Percentiles rank a stretch among this genome's conserved stretches.
Conservation (phyloP, 805 yeast species). For the Candida nanaspora region DNA sequence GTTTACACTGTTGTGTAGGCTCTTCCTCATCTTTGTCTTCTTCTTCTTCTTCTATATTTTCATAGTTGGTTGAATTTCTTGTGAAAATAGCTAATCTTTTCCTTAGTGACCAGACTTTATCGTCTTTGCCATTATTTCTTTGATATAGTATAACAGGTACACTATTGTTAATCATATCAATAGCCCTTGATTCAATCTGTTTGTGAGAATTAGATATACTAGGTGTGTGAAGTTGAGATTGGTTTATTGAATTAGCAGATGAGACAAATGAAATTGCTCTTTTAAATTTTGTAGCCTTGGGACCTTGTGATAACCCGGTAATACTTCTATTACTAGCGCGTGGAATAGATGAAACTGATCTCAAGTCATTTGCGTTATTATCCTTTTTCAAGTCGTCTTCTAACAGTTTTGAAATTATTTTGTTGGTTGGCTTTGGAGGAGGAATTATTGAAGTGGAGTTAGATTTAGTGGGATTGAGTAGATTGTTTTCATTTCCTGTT, state of each 20-base stretch:
- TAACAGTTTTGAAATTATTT: neutral
- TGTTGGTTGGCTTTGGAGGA: neutral
- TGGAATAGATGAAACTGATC: neutral
- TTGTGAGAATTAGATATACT: neutral
- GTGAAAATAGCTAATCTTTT: constrained; percentile 12
- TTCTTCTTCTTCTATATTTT: neutral
- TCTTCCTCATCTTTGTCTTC: neutral
- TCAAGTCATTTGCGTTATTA: neutral
- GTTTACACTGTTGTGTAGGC: too few relatives aligned
- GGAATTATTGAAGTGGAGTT: neutral
- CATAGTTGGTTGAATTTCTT: constrained; percentile 1
- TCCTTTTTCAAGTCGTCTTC: neutral
- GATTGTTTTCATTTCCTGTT: too few relatives aligned
- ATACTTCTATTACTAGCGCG: neutral
- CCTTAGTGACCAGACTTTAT: constrained; percentile 7
- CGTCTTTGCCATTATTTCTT: constrained; percentile 6
- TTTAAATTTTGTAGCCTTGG: neutral
- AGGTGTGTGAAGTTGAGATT: neutral
- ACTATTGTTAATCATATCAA: neutral
- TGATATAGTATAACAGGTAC: neutral
- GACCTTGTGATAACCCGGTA: neutral
- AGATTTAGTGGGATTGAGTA: neutral
- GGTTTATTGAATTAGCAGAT: neutral
- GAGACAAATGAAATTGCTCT: neutral
- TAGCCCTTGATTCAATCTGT: neutral